Conservation (phyloP, 2,329 filamentous ascomycete species). For the Neonectria ditissima region DNA sequence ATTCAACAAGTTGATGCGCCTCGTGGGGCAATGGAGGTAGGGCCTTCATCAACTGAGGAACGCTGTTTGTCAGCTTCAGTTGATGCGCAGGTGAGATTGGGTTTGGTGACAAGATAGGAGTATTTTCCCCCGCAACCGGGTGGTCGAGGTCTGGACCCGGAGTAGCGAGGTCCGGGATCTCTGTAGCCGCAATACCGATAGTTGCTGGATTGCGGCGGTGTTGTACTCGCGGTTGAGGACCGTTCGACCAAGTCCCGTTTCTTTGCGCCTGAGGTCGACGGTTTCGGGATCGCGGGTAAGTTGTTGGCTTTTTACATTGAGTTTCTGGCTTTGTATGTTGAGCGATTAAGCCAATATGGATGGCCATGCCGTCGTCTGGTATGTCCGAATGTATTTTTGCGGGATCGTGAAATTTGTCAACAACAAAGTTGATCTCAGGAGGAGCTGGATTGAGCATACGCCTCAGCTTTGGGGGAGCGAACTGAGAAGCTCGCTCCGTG, state of each 20-base stretch:
- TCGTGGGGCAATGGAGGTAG: constrained; percentile 59
- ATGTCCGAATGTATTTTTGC: constrained; percentile 40
- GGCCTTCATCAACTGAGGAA: constrained; percentile 65
- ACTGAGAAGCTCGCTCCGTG: neutral
- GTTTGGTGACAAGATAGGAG: constrained; percentile 58
- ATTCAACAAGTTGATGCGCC: constrained; percentile 15
- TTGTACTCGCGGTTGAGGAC: constrained; percentile 21
- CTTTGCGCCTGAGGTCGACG: constrained; percentile 5
- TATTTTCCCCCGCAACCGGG: constrained; percentile 28
- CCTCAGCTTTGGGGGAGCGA: neutral
- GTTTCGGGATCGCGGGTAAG: constrained; percentile 5
- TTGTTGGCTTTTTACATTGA: neutral
- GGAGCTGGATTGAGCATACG: constrained; percentile 37
- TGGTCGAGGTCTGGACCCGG: neutral
- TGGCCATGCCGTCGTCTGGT: constrained; percentile 25
- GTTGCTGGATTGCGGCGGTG: constrained; percentile 46
- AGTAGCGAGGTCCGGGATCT: neutral
- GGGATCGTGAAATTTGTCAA: constrained; percentile 46
- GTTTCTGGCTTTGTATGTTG: neutral
- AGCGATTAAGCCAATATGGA: neutral
- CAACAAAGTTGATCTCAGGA: constrained; percentile 45
- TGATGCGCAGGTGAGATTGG: constrained; percentile 60
- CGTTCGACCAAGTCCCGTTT: neutral
- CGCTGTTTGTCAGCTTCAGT: constrained; percentile 61
- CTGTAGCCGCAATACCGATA: constrained; percentile 34